These are phyloP conservation scores for Candida koratica DNA, from an alignment of 805 yeast genomes.

Conservation along the genomic window DNA sequence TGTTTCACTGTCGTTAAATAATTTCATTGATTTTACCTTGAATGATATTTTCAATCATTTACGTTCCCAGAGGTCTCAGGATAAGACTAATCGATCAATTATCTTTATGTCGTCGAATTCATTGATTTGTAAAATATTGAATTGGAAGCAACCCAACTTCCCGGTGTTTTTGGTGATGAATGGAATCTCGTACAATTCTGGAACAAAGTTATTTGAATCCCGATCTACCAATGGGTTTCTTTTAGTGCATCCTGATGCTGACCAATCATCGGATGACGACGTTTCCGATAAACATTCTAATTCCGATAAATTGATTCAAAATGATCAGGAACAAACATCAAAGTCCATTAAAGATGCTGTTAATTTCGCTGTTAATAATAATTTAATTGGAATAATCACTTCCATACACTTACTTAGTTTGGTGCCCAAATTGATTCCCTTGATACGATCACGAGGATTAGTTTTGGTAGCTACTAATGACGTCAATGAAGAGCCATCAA, in stretches of 20 bases:
- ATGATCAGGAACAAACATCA: conserved; percentile 41
- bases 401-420: conserved; percentile 66
- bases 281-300: conserved; percentile 8
- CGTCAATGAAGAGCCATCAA: conserved; percentile 20
- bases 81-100: conserved; percentile 51
- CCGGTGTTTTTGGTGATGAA: conserved; percentile 86
- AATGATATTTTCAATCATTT: conserved; percentile 73
- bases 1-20: conserved; percentile 55
- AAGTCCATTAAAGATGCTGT: conserved; percentile 80
- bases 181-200: conserved; percentile 45
- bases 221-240: conserved; percentile 40
- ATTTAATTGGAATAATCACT: conserved; percentile 77
- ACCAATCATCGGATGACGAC: conserved; percentile 7
- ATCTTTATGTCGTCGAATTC: conserved; percentile 86
- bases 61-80: conserved; percentile 38
- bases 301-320: conserved; percentile 20
- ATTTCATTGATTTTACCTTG: conserved; percentile 70
- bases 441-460: conserved; percentile 76
- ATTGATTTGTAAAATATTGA: conserved; percentile 84
- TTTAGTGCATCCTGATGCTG: conserved; percentile 20
- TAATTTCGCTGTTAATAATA: conserved; percentile 73
- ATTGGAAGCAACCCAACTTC: conserved; percentile 98
- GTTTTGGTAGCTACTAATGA: conserved; percentile 70
- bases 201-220: conserved; percentile 30
- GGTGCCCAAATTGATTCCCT: conserved; percentile 71